Evolutionary conservation across 2,329 filamentous ascomycete species (phyloP).

Genomic region (Curvularia hawaiiensis): DNA sequence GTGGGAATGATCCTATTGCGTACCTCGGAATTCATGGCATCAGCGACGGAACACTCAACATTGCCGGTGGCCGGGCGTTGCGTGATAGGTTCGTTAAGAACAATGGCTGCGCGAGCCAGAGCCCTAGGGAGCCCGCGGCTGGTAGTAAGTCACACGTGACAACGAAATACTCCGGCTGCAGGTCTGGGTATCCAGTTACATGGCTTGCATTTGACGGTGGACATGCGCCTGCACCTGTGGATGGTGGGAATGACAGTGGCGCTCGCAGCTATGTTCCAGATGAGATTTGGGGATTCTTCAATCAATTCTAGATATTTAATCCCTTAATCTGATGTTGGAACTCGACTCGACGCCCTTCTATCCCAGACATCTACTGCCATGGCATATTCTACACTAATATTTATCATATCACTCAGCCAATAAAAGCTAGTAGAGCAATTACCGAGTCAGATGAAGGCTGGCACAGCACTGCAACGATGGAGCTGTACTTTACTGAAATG

Average conservation of each 20-base stretch:
- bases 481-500: too few species aligned
- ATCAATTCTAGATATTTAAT: constrained; percentile 10
- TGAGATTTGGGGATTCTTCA: constrained; percentile 22
- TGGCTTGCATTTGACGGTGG: constrained; percentile 34
- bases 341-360: neutral
- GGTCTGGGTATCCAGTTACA: constrained; percentile 38
- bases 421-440: too few species aligned
- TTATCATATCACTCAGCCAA: neutral
- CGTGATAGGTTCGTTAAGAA: constrained; percentile 47
- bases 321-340: neutral
- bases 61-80: constrained; percentile 40
- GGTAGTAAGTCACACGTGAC: constrained; percentile 18
- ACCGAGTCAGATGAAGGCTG: too few species aligned
- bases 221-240: constrained; percentile 27
- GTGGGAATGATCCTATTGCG: constrained; percentile 29
- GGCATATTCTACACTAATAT: neutral
- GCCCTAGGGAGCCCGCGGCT: constrained; percentile 21
- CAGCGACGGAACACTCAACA: constrained; percentile 44
- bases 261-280: constrained; percentile 19
- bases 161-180: constrained; percentile 32
- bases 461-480: too few species aligned
- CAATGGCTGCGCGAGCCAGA: constrained; percentile 42
- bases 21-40: constrained; percentile 50
- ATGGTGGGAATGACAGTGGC: constrained; percentile 16
- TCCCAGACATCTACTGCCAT: neutral